Evolutionary conservation across 106 monocot species (phyloP).

Genomic region (Apostasia ramifera): DNA sequence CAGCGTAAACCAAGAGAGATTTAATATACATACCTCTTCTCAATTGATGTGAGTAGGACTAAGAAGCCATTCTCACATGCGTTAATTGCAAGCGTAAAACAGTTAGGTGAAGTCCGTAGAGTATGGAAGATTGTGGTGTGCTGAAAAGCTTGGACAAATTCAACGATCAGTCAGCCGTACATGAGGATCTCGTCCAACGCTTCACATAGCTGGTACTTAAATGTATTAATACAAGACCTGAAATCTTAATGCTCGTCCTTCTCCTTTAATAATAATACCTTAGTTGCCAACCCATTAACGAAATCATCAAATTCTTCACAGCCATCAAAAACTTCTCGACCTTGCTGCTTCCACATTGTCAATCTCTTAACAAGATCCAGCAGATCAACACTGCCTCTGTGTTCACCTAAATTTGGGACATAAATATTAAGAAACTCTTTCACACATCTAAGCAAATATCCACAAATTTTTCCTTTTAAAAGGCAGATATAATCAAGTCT

Average conservation of each 20-base stretch:
- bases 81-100: no score
- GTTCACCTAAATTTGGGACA: slow-evolving; percentile 2
- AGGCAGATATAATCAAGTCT: slow-evolving; percentile 34
- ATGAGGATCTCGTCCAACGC: no score
- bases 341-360: slow-evolving; percentile 40
- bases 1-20: no score
- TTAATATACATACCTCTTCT: no score
- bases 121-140: no score
- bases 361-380: slow-evolving; percentile 50
- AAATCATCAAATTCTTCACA: slow-evolving; percentile 30
- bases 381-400: slow-evolving; percentile 18
- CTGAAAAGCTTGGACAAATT: no score
- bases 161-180: no score
- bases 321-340: slow-evolving; percentile 27
- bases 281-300: slow-evolving; percentile 24
- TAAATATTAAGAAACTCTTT: slow-evolving; percentile 14
- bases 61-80: no score
- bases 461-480: slow-evolving; percentile 42
- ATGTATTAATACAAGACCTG: neutral
- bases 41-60: no score
- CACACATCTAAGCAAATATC: slow-evolving; percentile 56
- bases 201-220: no score
- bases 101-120: no score
- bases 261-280: slow-evolving; percentile 5
- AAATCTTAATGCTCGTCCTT: slow-evolving; percentile 2